Evolutionary conservation across 2,329 filamentous ascomycete species (phyloP).

Genomic region (Beauveria medogensis): DNA sequence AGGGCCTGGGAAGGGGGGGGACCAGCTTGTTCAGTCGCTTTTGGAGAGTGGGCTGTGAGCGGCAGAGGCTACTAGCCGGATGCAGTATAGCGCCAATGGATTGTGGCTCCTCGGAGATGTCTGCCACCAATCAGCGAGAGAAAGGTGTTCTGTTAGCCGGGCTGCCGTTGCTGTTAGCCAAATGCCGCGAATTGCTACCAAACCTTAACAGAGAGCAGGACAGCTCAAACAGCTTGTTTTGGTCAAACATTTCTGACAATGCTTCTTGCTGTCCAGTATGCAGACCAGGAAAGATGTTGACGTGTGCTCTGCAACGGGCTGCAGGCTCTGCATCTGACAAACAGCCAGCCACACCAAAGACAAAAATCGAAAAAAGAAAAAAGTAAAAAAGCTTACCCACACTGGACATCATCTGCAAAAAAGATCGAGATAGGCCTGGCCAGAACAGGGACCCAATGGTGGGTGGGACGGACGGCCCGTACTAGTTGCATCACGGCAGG

Average conservation of each 20-base stretch:
- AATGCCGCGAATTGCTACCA: background rate
- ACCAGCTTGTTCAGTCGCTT: background rate
- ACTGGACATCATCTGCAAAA: background rate
- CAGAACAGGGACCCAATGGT: background rate
- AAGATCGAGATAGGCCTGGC: slow-evolving; percentile 3
- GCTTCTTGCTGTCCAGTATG: background rate
- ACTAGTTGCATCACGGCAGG: slow-evolving; percentile 1
- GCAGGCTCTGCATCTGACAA: background rate
- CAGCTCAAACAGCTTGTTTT: background rate
- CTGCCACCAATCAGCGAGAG: background rate
- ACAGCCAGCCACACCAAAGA: background rate
- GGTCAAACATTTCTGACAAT: background rate
- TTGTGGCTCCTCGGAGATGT: background rate
- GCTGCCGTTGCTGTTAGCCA: background rate
- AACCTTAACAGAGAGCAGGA: background rate
- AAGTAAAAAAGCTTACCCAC: background rate
- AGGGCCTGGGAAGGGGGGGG: background rate
- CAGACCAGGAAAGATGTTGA: background rate
- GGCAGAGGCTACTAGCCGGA: background rate
- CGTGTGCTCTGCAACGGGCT: background rate
- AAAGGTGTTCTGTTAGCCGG: background rate
- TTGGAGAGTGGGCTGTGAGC: background rate
- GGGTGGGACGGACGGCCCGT: slow-evolving; percentile 4
- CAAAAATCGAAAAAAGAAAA: background rate
- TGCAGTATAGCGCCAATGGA: background rate